Evolutionary conservation across 768 basidiomycete genomes (phyloP), one percentile per base, ranked within the genome.

Genomic region (Termitomyces heimii): DNA sequence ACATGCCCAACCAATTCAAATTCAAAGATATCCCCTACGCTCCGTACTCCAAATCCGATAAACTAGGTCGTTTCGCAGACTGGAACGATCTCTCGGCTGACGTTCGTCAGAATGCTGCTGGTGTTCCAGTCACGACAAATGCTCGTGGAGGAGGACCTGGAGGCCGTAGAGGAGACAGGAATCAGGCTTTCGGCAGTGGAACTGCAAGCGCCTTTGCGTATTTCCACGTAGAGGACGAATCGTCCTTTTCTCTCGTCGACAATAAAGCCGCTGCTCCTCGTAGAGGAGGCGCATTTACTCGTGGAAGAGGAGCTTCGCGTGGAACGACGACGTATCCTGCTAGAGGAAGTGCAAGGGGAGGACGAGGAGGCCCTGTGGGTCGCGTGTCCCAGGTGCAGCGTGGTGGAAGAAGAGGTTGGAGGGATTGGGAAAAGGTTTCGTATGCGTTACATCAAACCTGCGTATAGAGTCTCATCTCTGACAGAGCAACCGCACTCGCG

Each of bases 1-100:
- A 90, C 70, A 76, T 95, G 22, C 94, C 96, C 1, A 79, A 88
- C 45, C 87, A 93, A 61, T 98, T 96, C 76, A 94, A 95, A 74
- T 97, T 97, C 82, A 94, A 92, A 73, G 97, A 98, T 65, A 97
- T 98, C 59, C 97, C 97, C 46, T 99, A 98, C 68, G 95, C 96
- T 0, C 95, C 95, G 5, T 98, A 92, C 81, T 94, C 94, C 74
- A 99, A 99, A 84, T 87, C 92, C 37, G 97, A 99, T 80, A 98
- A 98, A 73, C 86, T 99, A 55, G 94, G 93, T 53, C 88, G 96
- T 53, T 91, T 99, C 67, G 96, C 96, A 48, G 96, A 99, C 77
- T 99, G 96, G 95, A 92, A 93, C 72, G 91, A 93, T 69, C 73
- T 84, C 26, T 80, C 86, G 31, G 68, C 80, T 52, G 87, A 89